Evolutionary conservation across 345 rosid species (phyloP), one percentile per base, ranked within the genome.

Genomic region (Psidium guajava): DNA sequence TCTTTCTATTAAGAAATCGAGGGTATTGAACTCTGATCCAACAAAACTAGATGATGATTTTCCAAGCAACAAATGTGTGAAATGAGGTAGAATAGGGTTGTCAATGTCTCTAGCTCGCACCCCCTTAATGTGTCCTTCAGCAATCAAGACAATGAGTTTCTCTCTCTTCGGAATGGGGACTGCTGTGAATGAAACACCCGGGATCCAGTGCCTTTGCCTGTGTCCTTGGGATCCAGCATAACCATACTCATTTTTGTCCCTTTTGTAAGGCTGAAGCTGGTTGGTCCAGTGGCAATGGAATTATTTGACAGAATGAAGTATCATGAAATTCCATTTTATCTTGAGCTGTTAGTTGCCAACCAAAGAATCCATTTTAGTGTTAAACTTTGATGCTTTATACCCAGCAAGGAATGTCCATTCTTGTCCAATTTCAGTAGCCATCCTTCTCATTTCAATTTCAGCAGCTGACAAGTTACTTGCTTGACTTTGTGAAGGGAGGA

Each of bases 401-500:
- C 42, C 54, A 51, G 21, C 20, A 50, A 44, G 52, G 28, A 81
- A 49, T 44, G 83, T 24, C 32, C 28, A 3, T 81, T 47, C 28
- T 24, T 36, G 77, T 69, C 77, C 47, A 69, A 64, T 28, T 36
- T 64, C 44, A 64, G 74, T 61, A 77, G 52, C 49, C 52, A 21
- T 42, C 54, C 11, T 81, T 49, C 24, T 82, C 42, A 8, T 52
- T 74, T n/a, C 5, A 82, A 86, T 83, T 74, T 56, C 57, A 15
- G 54, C 7, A 0, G 54, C 21, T 50, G 42, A 57, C 84, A 54
- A 42, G 74, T 86, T 8, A 28, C 10, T 54, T 61, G 10, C 69
- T 88, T 86, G 83, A 44, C 47, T 86, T 87, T 89, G 75, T 75
- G 85, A 54, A 95, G 99, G 92, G 99, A 95, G 91, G 91, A 90